A percentile compares a stretch with the other conserved stretches of the same genome.
These are phyloP conservation scores for Cryphonectria parasitica DNA, from an alignment of 2,329 filamentous ascomycete species.

Conservation along the genomic window DNA sequence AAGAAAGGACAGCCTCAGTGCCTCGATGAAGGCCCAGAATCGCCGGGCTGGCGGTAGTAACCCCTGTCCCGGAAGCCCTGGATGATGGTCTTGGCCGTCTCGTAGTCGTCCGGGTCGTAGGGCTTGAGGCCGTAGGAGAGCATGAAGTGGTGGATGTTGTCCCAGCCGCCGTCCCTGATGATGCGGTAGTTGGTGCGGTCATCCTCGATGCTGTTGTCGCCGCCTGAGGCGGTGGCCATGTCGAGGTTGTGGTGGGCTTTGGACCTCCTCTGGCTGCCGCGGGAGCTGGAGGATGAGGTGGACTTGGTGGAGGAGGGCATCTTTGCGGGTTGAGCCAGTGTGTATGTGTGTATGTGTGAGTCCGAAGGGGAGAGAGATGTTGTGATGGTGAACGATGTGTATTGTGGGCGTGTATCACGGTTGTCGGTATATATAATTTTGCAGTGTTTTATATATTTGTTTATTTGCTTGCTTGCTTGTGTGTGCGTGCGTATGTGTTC, in stretches of 20 bases:
- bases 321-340: background rate
- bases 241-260: conserved; percentile 30
- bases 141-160: conserved; percentile 30
- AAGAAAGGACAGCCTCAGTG: background rate
- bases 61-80: conserved; percentile 29
- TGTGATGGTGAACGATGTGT: background rate
- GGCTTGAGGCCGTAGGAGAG: conserved; percentile 29
- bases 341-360: background rate
- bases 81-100: conserved; percentile 29
- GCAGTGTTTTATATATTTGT: background rate
- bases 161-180: conserved; percentile 28
- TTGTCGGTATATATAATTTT: background rate
- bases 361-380: background rate
- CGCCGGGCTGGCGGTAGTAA: conserved; percentile 25
- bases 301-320: conserved; percentile 28
- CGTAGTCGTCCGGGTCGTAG: conserved; percentile 29
- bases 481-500: background rate
- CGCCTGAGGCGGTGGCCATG: conserved; percentile 14
- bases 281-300: conserved; percentile 23
- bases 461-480: background rate
- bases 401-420: background rate
- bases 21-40: conserved; percentile 17
- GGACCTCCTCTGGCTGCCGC: conserved; percentile 24
- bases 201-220: conserved; percentile 21
- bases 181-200: conserved; percentile 30